Evolutionary conservation across 2,329 filamentous ascomycete genomes (phyloP).

Genomic region (Ceratocystis papillata): DNA sequence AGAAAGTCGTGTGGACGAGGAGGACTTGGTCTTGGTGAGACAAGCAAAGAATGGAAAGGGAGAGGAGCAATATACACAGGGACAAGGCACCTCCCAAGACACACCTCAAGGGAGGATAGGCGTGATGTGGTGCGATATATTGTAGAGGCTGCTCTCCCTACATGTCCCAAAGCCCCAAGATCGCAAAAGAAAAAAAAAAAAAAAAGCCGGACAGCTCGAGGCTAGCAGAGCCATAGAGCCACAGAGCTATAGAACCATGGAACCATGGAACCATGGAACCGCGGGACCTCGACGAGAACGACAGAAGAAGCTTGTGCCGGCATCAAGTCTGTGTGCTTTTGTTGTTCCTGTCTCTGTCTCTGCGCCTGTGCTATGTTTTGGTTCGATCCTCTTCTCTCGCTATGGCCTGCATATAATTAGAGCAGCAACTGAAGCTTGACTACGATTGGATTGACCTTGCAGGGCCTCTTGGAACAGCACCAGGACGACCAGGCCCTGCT

Average conservation of each 20-base stretch:
- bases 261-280: no score
- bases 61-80: no score
- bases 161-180: no score
- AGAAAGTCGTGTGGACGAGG: background rate
- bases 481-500: background rate
- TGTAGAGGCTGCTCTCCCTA: no score
- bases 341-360: background rate
- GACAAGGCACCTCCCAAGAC: no score
- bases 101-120: no score
- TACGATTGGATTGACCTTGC: background rate
- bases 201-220: no score
- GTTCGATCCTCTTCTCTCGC: conserved; percentile 8
- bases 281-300: background rate
- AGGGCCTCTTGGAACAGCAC: background rate
- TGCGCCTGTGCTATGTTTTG: background rate
- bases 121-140: no score
- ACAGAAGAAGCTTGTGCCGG: background rate
- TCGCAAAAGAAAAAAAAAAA: no score
- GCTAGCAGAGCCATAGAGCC: no score
- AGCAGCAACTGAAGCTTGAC: background rate
- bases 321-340: conserved; percentile 1
- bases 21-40: background rate
- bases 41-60: no score
- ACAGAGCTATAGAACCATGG: no score
- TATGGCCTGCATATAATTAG: background rate